Conservation (phyloP, 2,329 filamentous ascomycete species). For the Clonostachys solani region DNA sequence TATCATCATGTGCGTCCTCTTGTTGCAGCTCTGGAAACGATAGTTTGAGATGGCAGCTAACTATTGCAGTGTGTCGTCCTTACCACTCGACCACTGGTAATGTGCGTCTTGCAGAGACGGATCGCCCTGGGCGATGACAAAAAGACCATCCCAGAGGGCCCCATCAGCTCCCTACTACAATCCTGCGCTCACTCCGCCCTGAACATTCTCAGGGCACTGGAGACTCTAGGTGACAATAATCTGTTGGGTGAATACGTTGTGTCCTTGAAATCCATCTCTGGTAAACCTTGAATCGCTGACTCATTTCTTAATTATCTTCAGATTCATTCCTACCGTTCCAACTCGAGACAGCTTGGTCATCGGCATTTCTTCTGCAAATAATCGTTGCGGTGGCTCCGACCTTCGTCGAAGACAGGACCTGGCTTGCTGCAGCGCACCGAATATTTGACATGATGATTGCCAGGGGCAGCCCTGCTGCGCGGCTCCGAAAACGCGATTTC, state of each 20-base stretch:
- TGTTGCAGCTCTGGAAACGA: too few relatives aligned
- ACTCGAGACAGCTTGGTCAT: not conserved
- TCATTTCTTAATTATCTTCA: not conserved
- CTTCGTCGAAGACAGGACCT: not conserved
- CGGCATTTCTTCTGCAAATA: not conserved
- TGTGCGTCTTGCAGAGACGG: constrained; percentile 24
- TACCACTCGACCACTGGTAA: constrained; percentile 19
- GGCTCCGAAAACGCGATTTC: not conserved
- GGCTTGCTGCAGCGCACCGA: not conserved
- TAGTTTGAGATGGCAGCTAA: too few relatives aligned
- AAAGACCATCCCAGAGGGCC: constrained; percentile 7
- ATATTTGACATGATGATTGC: not conserved
- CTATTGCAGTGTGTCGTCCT: constrained; percentile 16
- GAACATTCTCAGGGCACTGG: constrained; percentile 15
- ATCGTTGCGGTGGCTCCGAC: not conserved
- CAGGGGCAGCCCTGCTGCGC: not conserved
- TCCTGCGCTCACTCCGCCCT: constrained; percentile 20
- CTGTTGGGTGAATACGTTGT: constrained; percentile 9
- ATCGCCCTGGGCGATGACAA: constrained; percentile 12
- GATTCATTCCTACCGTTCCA: constrained; percentile 1
- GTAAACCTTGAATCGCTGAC: not conserved
- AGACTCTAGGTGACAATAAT: constrained; percentile 18
- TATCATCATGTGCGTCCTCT: constrained; percentile 12
- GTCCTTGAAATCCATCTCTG: not conserved
- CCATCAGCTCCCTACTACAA: constrained; percentile 17